Conservation (phyloP, 2,329 filamentous ascomycete species). For the Graphilbum fragrans region DNA sequence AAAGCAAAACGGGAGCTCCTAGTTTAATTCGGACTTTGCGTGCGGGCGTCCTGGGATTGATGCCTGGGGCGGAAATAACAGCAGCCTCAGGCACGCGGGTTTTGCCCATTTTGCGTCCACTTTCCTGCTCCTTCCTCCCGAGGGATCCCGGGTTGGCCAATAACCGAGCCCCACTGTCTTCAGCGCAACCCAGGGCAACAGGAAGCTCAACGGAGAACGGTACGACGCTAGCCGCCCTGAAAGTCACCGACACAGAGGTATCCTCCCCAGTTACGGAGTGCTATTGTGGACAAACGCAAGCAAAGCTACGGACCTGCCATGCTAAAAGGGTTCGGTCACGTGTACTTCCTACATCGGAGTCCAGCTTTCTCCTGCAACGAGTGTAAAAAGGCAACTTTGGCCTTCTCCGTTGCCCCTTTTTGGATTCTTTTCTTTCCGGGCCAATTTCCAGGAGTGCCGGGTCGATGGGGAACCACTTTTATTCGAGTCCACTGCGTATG, state of each 20-base stretch:
- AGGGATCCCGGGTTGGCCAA: slow-evolving; percentile 10
- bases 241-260: too few species aligned
- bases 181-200: not conserved
- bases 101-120: not conserved
- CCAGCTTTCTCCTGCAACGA: too few species aligned
- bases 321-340: not conserved
- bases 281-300: too few species aligned
- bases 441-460: not conserved
- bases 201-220: not conserved
- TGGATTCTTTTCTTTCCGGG: not conserved
- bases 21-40: slow-evolving; percentile 6
- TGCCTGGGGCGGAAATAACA: slow-evolving; percentile 5
- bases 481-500: not conserved
- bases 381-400: too few species aligned
- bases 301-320: too few species aligned
- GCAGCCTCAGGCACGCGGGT: slow-evolving; percentile 7
- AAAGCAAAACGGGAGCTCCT: slow-evolving; percentile 12
- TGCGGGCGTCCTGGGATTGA: slow-evolving; percentile 7
- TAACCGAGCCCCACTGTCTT: slow-evolving; percentile 9
- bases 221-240: too few species aligned
- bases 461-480: not conserved
- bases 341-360: not conserved
- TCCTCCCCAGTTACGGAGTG: too few species aligned
- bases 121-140: slow-evolving; percentile 9
- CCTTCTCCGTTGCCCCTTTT: too few species aligned